A percentile compares a stretch with the other conserved stretches of the same genome.
phyloP scores from a whole-genome alignment of 2,329 filamentous ascomycete species.

The Stagonosporopsis tanaceti region DNA sequence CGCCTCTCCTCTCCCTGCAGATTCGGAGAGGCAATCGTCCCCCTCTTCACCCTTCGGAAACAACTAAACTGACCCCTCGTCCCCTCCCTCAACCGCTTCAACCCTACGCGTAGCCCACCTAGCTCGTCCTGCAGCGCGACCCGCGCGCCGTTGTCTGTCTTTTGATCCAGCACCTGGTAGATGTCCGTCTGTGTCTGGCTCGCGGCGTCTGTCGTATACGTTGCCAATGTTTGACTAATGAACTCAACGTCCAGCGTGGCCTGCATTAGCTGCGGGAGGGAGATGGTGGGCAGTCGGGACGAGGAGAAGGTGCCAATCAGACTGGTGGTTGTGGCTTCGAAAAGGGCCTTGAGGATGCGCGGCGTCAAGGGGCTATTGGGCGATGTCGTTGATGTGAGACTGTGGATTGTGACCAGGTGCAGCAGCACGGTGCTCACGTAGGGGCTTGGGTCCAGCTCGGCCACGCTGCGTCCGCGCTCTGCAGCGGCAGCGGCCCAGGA shows the following conservation, averaged over 20 bases:
- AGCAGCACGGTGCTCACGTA: slow-evolving; percentile 92
- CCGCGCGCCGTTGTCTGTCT: slow-evolving; percentile 87
- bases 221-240: slow-evolving; percentile 87
- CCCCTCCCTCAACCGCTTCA: slow-evolving; percentile 68
- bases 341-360: slow-evolving; percentile 84
- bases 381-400: slow-evolving; percentile 68
- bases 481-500: slow-evolving; percentile 66
- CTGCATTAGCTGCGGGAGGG: slow-evolving; percentile 87
- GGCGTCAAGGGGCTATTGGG: slow-evolving; percentile 70
- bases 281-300: slow-evolving; percentile 67
- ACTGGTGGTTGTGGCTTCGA: slow-evolving; percentile 80
- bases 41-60: slow-evolving; percentile 44
- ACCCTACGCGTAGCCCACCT: slow-evolving; percentile 83
- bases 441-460: slow-evolving; percentile 77
- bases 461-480: slow-evolving; percentile 20
- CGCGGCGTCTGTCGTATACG: slow-evolving; percentile 86
- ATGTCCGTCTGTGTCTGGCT: slow-evolving; percentile 86
- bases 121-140: slow-evolving; percentile 83
- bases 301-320: slow-evolving; percentile 78
- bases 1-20: slow-evolving; percentile 3
- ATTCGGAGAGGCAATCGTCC: slow-evolving; percentile 12
- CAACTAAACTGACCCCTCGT: slow-evolving; percentile 50
- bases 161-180: slow-evolving; percentile 87
- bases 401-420: slow-evolving; percentile 87
- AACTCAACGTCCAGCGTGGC: slow-evolving; percentile 98